Evolutionary conservation across 2,329 filamentous ascomycete genomes (phyloP).

Genomic region (Aspergillus bombycis): DNA sequence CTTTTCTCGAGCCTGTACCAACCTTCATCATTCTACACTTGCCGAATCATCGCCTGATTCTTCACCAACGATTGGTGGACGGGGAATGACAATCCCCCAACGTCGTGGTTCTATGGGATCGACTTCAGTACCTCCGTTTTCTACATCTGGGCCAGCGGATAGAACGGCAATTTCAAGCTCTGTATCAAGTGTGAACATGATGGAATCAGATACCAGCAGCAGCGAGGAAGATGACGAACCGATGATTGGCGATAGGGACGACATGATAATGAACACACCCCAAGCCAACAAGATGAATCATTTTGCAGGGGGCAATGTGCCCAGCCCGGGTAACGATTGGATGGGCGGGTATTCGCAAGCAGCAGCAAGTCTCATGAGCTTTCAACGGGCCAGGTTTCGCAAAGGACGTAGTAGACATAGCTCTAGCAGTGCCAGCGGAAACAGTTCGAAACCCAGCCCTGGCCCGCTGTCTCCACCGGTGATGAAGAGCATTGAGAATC

Average conservation of each 20-base stretch:
- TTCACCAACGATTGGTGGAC: slow-evolving; percentile 79
- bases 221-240: slow-evolving; percentile 62
- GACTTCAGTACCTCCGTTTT: slow-evolving; percentile 65
- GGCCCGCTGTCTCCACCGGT: slow-evolving; percentile 78
- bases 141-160: slow-evolving; percentile 70
- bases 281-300: slow-evolving; percentile 66
- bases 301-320: slow-evolving; percentile 51
- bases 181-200: slow-evolving; percentile 75
- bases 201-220: slow-evolving; percentile 78
- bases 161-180: slow-evolving; percentile 77
- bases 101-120: slow-evolving; percentile 64
- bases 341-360: slow-evolving; percentile 67
- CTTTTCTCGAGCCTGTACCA: slow-evolving; percentile 90
- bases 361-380: slow-evolving; percentile 77
- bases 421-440: slow-evolving; percentile 70
- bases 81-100: slow-evolving; percentile 63
- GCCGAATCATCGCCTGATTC: slow-evolving; percentile 90
- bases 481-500: slow-evolving; percentile 57
- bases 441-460: slow-evolving; percentile 68
- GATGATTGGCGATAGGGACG: slow-evolving; percentile 73
- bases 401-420: slow-evolving; percentile 65
- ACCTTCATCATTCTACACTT: slow-evolving; percentile 91
- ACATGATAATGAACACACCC: slow-evolving; percentile 77
- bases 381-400: slow-evolving; percentile 64
- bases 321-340: slow-evolving; percentile 65